These are phyloP conservation scores for Boletus rex-veris DNA, from an alignment of 768 basidiomycete species.

Conservation along the genomic window DNA sequence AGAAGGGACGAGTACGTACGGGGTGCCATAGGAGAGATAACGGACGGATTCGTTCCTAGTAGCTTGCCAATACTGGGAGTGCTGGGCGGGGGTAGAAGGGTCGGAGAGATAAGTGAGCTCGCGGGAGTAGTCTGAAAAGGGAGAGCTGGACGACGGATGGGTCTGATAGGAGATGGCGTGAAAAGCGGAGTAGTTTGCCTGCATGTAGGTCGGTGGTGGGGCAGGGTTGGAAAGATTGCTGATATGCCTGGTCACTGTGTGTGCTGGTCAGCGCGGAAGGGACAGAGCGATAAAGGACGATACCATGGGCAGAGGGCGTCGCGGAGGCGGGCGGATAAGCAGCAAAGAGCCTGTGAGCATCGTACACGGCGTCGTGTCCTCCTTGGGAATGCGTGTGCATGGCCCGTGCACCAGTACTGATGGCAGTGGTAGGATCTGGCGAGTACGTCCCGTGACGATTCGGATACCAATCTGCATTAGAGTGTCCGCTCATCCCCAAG, in stretches of 20 bases:
- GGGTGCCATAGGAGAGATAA: conserved; percentile 51
- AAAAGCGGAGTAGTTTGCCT: conserved; percentile 38
- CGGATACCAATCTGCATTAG: conserved; percentile 21
- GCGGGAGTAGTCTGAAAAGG: conserved; percentile 66
- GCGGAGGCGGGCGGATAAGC: conserved; percentile 74
- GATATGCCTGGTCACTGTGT: conserved; percentile 63
- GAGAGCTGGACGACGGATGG: conserved; percentile 42
- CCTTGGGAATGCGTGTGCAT: conserved; percentile 9
- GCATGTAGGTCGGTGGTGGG: conserved; percentile 60
- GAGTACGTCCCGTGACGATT: conserved; percentile 17
- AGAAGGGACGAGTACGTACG: conserved; percentile 38
- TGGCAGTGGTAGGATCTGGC: conserved; percentile 5
- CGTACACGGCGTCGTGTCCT: conserved; percentile 51
- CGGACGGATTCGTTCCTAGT: conserved; percentile 59
- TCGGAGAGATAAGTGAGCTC: conserved; percentile 56
- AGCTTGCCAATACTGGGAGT: conserved; percentile 61
- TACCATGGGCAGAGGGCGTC: conserved; percentile 75
- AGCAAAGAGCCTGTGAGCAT: conserved; percentile 63
- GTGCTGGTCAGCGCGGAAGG: conserved; percentile 16
- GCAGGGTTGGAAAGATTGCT: conserved; percentile 55
- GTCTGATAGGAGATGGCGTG: conserved; percentile 28
- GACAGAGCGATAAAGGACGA: conserved; percentile 2
- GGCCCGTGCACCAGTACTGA: not conserved
- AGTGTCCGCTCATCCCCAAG: conserved; percentile 22
- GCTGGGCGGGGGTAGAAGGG: conserved; percentile 40